A percentile compares a stretch with the other conserved stretches of the same genome.
phyloP scores from a whole-genome alignment of 1,139 yeast genomes.

The Blastobotrys illinoisensis region DNA sequence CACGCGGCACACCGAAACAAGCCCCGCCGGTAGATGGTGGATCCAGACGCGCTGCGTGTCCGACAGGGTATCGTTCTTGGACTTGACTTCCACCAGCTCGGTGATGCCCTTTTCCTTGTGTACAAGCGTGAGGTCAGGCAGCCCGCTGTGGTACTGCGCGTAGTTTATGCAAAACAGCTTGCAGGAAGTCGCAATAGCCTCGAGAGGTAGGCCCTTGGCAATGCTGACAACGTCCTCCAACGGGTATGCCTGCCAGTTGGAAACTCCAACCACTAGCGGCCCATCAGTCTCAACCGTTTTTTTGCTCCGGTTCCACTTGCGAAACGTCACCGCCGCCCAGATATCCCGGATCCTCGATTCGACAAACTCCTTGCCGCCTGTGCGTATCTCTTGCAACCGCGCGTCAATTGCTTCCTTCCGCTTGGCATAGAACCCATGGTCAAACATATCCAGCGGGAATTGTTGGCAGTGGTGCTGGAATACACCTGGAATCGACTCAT shows the following conservation, averaged over 20 bases:
- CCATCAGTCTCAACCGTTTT: slow-evolving; percentile 5
- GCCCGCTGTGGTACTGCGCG: slow-evolving; percentile 30
- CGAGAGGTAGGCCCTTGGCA: slow-evolving; percentile 27
- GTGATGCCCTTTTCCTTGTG: slow-evolving; percentile 17
- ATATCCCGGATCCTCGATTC: slow-evolving; percentile 8
- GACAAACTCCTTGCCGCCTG: slow-evolving; percentile 1
- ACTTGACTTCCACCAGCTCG: slow-evolving; percentile 34
- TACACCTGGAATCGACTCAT: slow-evolving; percentile 18
- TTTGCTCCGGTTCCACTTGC: slow-evolving; percentile 5
- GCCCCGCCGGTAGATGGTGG: slow-evolving; percentile 27
- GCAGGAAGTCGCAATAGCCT: slow-evolving; percentile 24
- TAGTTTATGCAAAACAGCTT: slow-evolving; percentile 28
- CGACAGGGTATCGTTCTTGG: slow-evolving; percentile 35
- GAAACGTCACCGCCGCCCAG: slow-evolving; percentile 7
- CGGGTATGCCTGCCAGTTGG: slow-evolving; percentile 11
- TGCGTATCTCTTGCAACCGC: slow-evolving; percentile 14
- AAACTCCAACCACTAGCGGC: slow-evolving; percentile 8
- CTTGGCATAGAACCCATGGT: slow-evolving; percentile 19
- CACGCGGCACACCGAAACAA: slow-evolving; percentile 32
- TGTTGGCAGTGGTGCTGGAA: slow-evolving; percentile 34
- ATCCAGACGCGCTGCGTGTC: slow-evolving; percentile 38
- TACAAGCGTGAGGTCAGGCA: slow-evolving; percentile 37
- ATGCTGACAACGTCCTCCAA: slow-evolving; percentile 25
- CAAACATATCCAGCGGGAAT: slow-evolving; percentile 30
- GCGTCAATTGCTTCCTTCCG: slow-evolving; percentile 19